A percentile compares a stretch with the other conserved stretches of the same genome.
Conservation (phyloP, 2,329 filamentous ascomycete genomes). For the Nigrospora osmanthi region DNA sequence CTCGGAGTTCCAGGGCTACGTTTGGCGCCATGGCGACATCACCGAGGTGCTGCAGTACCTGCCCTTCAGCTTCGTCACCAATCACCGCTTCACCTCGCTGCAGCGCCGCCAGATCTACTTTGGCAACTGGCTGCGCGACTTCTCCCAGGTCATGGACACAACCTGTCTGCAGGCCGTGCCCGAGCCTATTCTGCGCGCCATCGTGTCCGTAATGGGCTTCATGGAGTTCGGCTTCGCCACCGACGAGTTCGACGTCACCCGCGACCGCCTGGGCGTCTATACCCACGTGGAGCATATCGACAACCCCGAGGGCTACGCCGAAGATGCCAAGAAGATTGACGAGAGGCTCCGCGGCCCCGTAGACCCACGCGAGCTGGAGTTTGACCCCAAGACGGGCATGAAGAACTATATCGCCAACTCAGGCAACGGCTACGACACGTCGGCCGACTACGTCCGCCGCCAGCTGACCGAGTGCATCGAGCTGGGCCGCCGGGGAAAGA, state of each 20-base stretch:
- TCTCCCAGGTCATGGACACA: constrained; percentile 45
- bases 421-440: constrained; percentile 17
- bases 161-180: constrained; percentile 44
- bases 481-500: constrained; percentile 13
- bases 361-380: constrained; percentile 17
- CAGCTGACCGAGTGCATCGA: constrained; percentile 16
- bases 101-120: constrained; percentile 32
- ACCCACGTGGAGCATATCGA: constrained; percentile 47
- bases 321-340: constrained; percentile 19
- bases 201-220: constrained; percentile 47
- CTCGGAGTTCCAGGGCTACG: constrained; percentile 30
- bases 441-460: constrained; percentile 18
- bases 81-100: constrained; percentile 27
- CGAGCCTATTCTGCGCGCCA: constrained; percentile 42
- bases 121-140: constrained; percentile 39
- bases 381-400: constrained; percentile 21
- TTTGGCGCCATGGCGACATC: constrained; percentile 32
- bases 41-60: constrained; percentile 27
- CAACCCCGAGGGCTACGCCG: constrained; percentile 28
- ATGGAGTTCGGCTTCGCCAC: constrained; percentile 50
- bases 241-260: constrained; percentile 47
- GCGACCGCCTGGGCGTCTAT: constrained; percentile 39
- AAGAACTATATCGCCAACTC: constrained; percentile 22
- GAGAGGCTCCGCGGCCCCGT: constrained; percentile 18
- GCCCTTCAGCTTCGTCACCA: constrained; percentile 27